phyloP scores from a whole-genome alignment of 441 rosid genomes.

The Dalechampia spathulata region DNA sequence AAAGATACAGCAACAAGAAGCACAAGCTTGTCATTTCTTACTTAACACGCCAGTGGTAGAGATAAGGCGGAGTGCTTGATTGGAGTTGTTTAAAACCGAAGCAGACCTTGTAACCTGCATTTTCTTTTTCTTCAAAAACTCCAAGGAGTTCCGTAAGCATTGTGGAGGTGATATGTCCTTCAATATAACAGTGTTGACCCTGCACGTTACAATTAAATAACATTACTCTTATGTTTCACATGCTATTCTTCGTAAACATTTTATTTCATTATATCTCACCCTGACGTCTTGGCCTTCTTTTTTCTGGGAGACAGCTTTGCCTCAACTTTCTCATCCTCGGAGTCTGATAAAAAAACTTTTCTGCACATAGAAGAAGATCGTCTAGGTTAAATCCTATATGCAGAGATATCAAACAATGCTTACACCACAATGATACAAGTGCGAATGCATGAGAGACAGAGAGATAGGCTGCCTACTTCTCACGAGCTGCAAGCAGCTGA shows the following conservation, averaged over 20 bases:
- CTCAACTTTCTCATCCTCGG: conserved; percentile 53
- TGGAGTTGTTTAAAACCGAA: conserved; percentile 56
- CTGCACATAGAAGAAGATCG: conserved; percentile 27
- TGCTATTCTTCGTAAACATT: background rate
- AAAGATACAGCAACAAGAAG: background rate
- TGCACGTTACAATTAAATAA: conserved; percentile 25
- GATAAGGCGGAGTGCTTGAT: conserved; percentile 72
- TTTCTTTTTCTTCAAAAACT: conserved; percentile 76
- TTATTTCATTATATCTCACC: conserved; percentile 31
- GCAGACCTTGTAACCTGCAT: conserved; percentile 69
- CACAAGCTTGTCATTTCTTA: conserved; percentile 25
- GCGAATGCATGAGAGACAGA: background rate
- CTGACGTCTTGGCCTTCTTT: conserved; percentile 58
- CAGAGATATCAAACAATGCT: background rate
- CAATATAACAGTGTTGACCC: conserved; percentile 59
- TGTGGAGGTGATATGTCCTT: conserved; percentile 61
- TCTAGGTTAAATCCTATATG: conserved; percentile 6
- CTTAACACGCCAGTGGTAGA: conserved; percentile 44
- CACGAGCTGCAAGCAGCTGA: conserved; percentile 67
- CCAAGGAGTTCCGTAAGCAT: conserved; percentile 61
- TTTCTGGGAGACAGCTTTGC: conserved; percentile 29
- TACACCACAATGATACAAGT: too few relatives aligned
- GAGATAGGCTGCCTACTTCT: conserved; percentile 45
- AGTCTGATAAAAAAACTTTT: conserved; percentile 47
- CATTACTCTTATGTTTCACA: conserved; percentile 4